phyloP scores from a whole-genome alignment of 2,329 filamentous ascomycete genomes.

The Penicillium sp. region DNA sequence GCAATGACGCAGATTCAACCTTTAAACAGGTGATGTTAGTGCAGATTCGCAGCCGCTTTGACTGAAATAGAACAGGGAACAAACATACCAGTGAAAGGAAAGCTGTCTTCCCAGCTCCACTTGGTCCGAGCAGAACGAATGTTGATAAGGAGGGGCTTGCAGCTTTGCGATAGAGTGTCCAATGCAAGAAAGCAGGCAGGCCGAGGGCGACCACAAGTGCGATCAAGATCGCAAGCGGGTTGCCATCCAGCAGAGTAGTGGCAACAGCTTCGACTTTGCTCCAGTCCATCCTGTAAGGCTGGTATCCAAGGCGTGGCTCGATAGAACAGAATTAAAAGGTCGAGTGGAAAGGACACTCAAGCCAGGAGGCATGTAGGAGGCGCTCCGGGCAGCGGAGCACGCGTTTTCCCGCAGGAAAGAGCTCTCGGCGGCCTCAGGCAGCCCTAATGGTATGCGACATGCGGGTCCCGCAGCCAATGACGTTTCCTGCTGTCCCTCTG shows the following conservation, averaged over 20 bases:
- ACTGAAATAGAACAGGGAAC: neutral
- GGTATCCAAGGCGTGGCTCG: no score
- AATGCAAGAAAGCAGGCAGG: constrained; percentile 73
- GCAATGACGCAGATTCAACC: constrained; percentile 44
- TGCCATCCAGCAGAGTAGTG: constrained; percentile 42
- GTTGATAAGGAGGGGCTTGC: constrained; percentile 64
- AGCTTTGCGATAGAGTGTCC: constrained; percentile 64
- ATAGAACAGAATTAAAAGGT: neutral
- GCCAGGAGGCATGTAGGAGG: neutral
- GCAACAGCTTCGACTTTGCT: constrained; percentile 31
- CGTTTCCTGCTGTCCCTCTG: neutral
- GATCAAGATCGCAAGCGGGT: constrained; percentile 53
- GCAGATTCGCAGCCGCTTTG: neutral
- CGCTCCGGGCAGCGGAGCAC: neutral
- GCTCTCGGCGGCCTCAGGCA: neutral
- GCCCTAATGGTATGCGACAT: constrained; percentile 9
- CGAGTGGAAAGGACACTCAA: neutral
- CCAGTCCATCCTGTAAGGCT: constrained; percentile 27
- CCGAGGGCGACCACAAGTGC: constrained; percentile 67
- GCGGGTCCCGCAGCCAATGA: constrained; percentile 11
- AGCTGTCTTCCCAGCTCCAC: constrained; percentile 80
- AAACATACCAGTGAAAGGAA: constrained; percentile 68
- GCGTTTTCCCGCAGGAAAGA: neutral
- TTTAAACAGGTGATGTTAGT: constrained; percentile 16
- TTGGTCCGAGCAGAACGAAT: constrained; percentile 75